phyloP scores from a whole-genome alignment of 2,329 filamentous ascomycete genomes.

The Cladophialophora chaetospira region DNA sequence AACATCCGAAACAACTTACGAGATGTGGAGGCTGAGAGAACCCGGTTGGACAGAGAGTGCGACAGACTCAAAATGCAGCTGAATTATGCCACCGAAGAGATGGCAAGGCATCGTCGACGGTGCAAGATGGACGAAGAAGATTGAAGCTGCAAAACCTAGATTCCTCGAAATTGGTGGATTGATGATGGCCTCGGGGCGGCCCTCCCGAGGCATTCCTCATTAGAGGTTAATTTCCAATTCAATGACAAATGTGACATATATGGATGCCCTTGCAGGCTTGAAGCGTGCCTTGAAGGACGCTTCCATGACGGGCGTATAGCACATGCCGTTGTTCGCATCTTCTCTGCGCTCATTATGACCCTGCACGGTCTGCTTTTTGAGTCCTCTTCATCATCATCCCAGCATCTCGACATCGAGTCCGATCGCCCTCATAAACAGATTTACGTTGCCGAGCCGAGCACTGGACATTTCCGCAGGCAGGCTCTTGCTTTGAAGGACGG shows the following conservation, averaged over 20 bases:
- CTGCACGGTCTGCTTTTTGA: too few relatives aligned
- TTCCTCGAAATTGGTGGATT: too few relatives aligned
- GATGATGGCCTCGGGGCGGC: not conserved
- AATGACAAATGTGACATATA: too few relatives aligned
- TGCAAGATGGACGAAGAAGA: not conserved
- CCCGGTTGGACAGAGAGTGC: not conserved
- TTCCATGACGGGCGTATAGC: too few relatives aligned
- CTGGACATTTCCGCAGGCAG: conserved; percentile 82
- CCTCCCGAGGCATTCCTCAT: too few relatives aligned
- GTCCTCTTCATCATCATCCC: conserved; percentile 42
- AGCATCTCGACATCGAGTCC: conserved; percentile 90
- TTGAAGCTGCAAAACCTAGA: not conserved
- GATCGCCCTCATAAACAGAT: conserved; percentile 97
- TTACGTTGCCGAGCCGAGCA: conserved; percentile 85
- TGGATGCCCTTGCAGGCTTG: too few relatives aligned
- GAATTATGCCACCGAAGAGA: not conserved
- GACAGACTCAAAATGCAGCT: not conserved
- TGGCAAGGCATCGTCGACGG: not conserved
- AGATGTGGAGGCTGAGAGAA: not conserved
- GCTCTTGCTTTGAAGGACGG: conserved; percentile 83
- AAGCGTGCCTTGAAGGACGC: too few relatives aligned
- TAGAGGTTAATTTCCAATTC: too few relatives aligned
- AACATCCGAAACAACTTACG: not conserved
- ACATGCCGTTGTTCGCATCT: too few relatives aligned
- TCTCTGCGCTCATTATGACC: not conserved